Evolutionary conservation across 257 asterid species (phyloP), one percentile per base, ranked within the genome.

Genomic region (Catharanthus roseus): DNA sequence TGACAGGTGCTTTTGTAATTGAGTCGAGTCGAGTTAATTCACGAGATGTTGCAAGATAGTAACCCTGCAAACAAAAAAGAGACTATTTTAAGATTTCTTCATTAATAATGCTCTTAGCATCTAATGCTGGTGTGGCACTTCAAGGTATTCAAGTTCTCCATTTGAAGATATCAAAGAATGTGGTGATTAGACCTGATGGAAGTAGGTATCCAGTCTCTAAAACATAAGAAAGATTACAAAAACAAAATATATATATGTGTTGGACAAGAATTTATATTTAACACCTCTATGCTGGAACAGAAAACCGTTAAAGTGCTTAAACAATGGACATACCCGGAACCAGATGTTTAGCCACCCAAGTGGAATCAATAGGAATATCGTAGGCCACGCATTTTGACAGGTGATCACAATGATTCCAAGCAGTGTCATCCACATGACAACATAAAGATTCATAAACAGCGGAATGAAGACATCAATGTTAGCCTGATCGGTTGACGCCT

Each of bases 381-480:
- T 88, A 3, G 99, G 99, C 99, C 99, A 95, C 54, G 99, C 86
- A 56, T 91, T 89, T 72, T 95, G 97, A 57, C 99, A 95, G 1
- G 96, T 95, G 83, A 95, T 77, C 76, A 95, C 80, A 70, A 91
- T 79, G 77, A 91, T 87, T 75, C 96, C 82, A 34, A 87, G 68
- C 72, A 95, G 71, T 4, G 93, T 83, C 65, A 89, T 21, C 66
- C 64, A 85, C 90, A 82, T 88, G 7, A 92, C 65, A 19, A 87
- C 60, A 34, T 86, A 65, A 11, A 95, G 24, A 67, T 87, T 86
- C 80, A 78, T 78, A 41, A 84, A 89, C 77, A 91, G 83, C 0
- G 99, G 97, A 63, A 95, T 85, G 65, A 88, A 65, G 34, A 89
- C 80, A 80, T 95, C 99, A 10, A 95, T 84, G 38, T 91, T 95